Evolutionary conservation across 345 rosid genomes (phyloP).

Genomic region (Boechera stricta): DNA sequence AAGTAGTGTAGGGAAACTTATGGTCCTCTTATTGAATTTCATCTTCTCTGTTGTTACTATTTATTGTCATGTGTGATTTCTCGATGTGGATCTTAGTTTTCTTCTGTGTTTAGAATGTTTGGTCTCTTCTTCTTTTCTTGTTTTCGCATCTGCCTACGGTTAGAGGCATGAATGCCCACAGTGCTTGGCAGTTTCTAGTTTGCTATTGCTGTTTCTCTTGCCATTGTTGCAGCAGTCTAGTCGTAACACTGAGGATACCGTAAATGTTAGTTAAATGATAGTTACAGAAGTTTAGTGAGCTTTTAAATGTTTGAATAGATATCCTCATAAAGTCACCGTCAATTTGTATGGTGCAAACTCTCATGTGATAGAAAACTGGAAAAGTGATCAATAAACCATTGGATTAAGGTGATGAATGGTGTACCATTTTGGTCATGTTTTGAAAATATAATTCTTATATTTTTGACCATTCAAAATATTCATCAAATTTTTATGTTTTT

Average conservation of each 20-base stretch:
- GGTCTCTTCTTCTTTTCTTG: not conserved
- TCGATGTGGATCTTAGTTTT: constrained; percentile 13
- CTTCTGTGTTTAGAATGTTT: constrained; percentile 3
- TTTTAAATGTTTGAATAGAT: no score
- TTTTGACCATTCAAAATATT: no score
- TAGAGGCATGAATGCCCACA: not conserved
- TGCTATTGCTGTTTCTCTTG: not conserved
- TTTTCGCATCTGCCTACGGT: not conserved
- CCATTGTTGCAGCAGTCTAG: not conserved
- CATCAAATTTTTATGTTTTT: no score
- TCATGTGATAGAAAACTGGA: no score
- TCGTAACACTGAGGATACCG: not conserved
- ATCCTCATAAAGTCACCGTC: no score
- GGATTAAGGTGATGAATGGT: no score
- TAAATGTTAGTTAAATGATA: no score
- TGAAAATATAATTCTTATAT: no score
- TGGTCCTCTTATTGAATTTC: constrained; percentile 12
- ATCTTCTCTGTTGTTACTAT: constrained; percentile 23
- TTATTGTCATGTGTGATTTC: constrained; percentile 11
- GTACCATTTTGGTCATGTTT: no score
- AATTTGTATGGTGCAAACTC: no score
- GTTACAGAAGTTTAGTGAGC: no score
- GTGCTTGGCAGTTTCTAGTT: not conserved
- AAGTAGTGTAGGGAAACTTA: constrained; percentile 20
- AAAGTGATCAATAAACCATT: no score